Evolutionary conservation across 2,329 filamentous ascomycete genomes (phyloP).

Genomic region (Colletotrichum magnum): DNA sequence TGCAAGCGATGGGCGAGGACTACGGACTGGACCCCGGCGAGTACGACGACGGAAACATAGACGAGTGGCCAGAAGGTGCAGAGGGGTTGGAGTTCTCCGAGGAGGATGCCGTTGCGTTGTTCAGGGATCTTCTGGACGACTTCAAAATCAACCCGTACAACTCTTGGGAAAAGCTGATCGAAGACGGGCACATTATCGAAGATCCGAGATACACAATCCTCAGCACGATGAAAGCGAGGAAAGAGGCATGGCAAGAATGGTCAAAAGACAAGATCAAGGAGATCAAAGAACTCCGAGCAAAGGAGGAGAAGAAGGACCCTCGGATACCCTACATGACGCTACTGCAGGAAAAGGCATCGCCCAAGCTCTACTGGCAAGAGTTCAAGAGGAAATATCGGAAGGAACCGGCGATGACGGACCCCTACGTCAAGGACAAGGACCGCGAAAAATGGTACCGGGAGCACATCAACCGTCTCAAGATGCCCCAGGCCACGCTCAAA

Average conservation of each 20-base stretch:
- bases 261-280: slow-evolving; percentile 80
- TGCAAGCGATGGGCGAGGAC: slow-evolving; percentile 90
- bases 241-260: slow-evolving; percentile 89
- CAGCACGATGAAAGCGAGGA: slow-evolving; percentile 83
- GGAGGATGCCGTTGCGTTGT: slow-evolving; percentile 82
- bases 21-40: slow-evolving; percentile 84
- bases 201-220: slow-evolving; percentile 90
- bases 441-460: slow-evolving; percentile 86
- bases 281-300: slow-evolving; percentile 79
- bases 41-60: slow-evolving; percentile 76
- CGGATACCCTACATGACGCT: slow-evolving; percentile 86
- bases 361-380: slow-evolving; percentile 97
- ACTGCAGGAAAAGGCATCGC: slow-evolving; percentile 84
- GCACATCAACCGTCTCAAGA: slow-evolving; percentile 76
- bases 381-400: slow-evolving; percentile 93
- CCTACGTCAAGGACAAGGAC: slow-evolving; percentile 79
- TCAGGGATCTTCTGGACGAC: slow-evolving; percentile 90
- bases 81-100: slow-evolving; percentile 80
- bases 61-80: slow-evolving; percentile 78
- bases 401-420: slow-evolving; percentile 84
- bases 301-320: slow-evolving; percentile 86
- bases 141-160: slow-evolving; percentile 87
- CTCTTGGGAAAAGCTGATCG: slow-evolving; percentile 90
- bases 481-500: slow-evolving; percentile 76
- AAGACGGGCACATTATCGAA: slow-evolving; percentile 85